Conservation (phyloP, 2,329 filamentous ascomycete species). For the Metarhizium album region DNA sequence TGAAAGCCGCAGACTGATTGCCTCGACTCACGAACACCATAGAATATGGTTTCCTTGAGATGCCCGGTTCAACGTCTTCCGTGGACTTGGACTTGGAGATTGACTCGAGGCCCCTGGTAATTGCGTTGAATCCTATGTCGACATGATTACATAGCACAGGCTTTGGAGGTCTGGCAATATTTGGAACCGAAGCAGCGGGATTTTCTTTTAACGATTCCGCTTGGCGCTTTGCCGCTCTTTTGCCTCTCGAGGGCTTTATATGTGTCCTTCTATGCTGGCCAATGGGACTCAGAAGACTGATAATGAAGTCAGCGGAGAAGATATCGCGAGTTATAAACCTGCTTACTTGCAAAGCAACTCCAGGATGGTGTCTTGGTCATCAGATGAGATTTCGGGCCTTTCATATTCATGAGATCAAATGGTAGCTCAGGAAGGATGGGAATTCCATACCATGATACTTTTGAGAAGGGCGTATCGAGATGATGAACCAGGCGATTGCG, state of each 20-base stretch:
- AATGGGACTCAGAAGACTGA: slow-evolving; percentile 51
- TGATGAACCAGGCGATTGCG: slow-evolving; percentile 52
- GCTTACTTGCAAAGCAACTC: slow-evolving; percentile 56
- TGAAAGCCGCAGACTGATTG: slow-evolving; percentile 45
- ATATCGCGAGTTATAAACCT: neutral
- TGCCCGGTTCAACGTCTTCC: neutral
- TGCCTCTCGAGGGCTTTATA: slow-evolving; percentile 48
- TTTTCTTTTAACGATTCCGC: neutral
- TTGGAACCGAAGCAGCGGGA: neutral
- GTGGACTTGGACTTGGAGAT: slow-evolving; percentile 15
- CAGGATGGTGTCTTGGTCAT: slow-evolving; percentile 53
- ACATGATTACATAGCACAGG: slow-evolving; percentile 47
- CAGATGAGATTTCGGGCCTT: slow-evolving; percentile 49
- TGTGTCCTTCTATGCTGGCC: slow-evolving; percentile 49
- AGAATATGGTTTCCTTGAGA: slow-evolving; percentile 25
- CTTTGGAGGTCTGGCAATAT: slow-evolving; percentile 11
- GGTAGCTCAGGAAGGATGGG: neutral
- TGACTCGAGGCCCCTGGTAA: slow-evolving; percentile 48
- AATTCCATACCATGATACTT: slow-evolving; percentile 46
- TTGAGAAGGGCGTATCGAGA: slow-evolving; percentile 54
- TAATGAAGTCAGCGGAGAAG: neutral
- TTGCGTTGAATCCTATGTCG: slow-evolving; percentile 53
- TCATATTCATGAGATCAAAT: neutral
- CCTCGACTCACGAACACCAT: slow-evolving; percentile 49
- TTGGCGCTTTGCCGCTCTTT: slow-evolving; percentile 36